Evolutionary conservation across 257 asterid genomes (phyloP).

Genomic region (Gardenia jasminoides): DNA sequence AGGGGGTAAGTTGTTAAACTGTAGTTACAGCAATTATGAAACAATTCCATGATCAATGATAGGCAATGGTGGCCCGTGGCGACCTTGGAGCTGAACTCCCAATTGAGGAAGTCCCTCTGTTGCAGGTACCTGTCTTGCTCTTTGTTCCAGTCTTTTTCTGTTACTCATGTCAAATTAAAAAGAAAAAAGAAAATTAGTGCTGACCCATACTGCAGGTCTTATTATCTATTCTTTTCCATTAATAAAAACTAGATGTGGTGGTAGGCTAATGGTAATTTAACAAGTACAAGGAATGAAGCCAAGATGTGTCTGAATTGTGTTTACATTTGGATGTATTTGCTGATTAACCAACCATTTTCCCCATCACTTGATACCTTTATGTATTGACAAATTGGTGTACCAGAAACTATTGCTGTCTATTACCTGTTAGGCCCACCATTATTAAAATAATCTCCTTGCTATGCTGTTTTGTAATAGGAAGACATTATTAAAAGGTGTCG

Average conservation of each 20-base stretch:
- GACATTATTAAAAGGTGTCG: constrained; percentile 91
- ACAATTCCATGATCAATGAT: constrained; percentile 21
- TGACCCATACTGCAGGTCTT: not conserved
- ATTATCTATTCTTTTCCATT: not conserved
- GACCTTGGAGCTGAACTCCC: constrained; percentile 99
- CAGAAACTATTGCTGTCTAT: not conserved
- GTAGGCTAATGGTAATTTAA: not conserved
- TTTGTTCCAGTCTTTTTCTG: not conserved
- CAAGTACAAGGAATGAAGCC: not conserved
- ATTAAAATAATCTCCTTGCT: not conserved
- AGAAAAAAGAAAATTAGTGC: no score
- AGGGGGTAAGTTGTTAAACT: not conserved
- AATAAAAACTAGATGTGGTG: no score
- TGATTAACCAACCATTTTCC: not conserved
- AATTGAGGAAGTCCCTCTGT: constrained; percentile 93
- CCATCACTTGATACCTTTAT: not conserved
- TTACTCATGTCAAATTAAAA: not conserved
- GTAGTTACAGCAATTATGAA: not conserved
- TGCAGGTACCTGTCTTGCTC: constrained; percentile 63
- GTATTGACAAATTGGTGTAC: not conserved
- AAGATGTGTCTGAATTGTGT: not conserved
- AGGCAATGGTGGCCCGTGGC: constrained; percentile 99
- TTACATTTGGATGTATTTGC: not conserved
- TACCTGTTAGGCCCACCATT: not conserved
- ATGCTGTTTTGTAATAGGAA: constrained; percentile 42